Base-by-base conservation (phyloP, 805 yeast genomes). In the Nakazawaea peltata region DNA sequence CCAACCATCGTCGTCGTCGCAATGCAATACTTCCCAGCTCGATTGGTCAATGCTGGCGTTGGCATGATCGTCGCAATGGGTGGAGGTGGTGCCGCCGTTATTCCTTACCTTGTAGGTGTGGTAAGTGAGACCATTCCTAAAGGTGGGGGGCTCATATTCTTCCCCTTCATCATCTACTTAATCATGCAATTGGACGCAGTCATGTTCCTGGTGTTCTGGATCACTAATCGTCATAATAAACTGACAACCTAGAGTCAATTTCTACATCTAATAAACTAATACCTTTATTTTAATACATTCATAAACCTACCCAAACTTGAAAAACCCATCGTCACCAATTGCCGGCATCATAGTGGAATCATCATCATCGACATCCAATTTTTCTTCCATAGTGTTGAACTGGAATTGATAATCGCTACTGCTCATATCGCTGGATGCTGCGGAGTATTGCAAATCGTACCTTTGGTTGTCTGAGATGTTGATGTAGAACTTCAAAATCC, bases 11-110 rank as follows among this genome's bases (percentile, higher is more conserved):
- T 81, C 33, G 71, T 81, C 11, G 69, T 79, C 8, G 67, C 85
- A 1, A 54, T 81, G 30, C 73, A 75, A 36, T 59, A 75, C 2
- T 52, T 85, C 28, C 94, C 94, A 0, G 54, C 59, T 19, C 65
- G 63, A 27, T 57, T 69, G 34, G 81, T 81, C 35, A 71, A 81
- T 8, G 56, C 74, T 13, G 88, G 86, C 1, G 67, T 85, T 7
- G 88, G 94, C 0, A 63, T 81, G 36, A 73, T 81, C 15, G 77
- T 87, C 37, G 87, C 92, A 0, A 51, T 83, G 41, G 94, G 94
- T 5, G 88, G 92, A 3, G 74, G 79, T 12, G 95, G 94, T 1
- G 82, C 81, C n/a, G 90, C 94, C 0, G 65, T 73, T 0, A 42
- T 83, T 5, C 92, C 94, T 1, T 80, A 75, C 42, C 35, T 74